Evolutionary conservation across 2,329 filamentous ascomycete species (phyloP), one percentile per base, ranked within the genome.

Genomic region (Aspergillus tamarii): DNA sequence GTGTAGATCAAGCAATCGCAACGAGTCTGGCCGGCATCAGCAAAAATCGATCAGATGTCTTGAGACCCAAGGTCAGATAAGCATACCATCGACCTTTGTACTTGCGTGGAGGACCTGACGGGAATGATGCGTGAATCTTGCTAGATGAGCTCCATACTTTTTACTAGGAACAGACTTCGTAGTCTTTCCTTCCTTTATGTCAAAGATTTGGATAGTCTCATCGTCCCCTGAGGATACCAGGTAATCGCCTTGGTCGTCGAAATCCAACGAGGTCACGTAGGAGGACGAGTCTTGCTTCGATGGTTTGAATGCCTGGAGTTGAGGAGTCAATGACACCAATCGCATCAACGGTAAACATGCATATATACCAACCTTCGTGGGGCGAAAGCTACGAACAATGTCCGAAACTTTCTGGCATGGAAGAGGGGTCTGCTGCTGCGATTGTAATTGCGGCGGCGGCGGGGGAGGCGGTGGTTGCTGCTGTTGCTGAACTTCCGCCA

Each of bases 161-260:
- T 98, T 96, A 80, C 92, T 96, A 58, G 96, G 89, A 54, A 97
- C 85, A 64, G 90, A 90, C 81, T 98, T 98, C 54, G 93, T 91
- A 70, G 93, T 90, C 65, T 91, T 91, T 5, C 95, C 95, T 68
- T 97, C 93, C 73, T 91, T 92, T 67, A 96, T 90, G 73, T 95
- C 96, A 82, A 96, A 99, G 36, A 99, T 89, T 74, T 98, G 94
- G 66, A 99, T 91, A 4, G 92, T 96, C 77, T 97, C 94, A 78
- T 99, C 95, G 81, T 92, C 93, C 69, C 94, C 92, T 7, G 93
- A 92, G 0, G 94, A 92, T 79, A 99, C 93, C 64, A 96, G 87
- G 57, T 94, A 91, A 78, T 97, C 93, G 77, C 95, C 95, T 50
- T 92, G 91, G 81, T 98, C 94, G 78, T 98, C 94, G 76, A 97